Percentiles rank a stretch among this genome's conserved stretches.
Conservation (phyloP, 2,329 filamentous ascomycete species). For the Ophidiomyces ophidiicola region DNA sequence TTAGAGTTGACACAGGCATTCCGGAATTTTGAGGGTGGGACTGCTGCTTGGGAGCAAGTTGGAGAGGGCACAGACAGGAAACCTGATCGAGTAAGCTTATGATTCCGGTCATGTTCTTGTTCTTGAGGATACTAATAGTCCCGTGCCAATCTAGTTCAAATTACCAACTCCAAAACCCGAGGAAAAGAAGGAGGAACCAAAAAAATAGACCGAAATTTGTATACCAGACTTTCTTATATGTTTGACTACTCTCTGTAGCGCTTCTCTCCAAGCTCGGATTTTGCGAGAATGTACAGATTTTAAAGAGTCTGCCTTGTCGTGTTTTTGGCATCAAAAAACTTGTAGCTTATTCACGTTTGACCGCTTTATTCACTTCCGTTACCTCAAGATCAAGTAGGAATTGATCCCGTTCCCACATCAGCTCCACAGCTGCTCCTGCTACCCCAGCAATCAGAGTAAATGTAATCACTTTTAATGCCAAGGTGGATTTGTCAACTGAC, state of each 20-base stretch:
- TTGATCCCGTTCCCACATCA: constrained; percentile 42
- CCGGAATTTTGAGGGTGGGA: constrained; percentile 92
- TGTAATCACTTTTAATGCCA: constrained; percentile 26
- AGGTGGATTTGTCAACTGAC: background rate
- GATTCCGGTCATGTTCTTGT: background rate
- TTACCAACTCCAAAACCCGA: constrained; percentile 92
- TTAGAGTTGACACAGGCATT: constrained; percentile 96
- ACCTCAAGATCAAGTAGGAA: constrained; percentile 25
- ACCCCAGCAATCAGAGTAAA: constrained; percentile 34
- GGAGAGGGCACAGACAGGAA: constrained; percentile 62
- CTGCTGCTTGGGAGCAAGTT: constrained; percentile 58
- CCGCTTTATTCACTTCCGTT: constrained; percentile 23
- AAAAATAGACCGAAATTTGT: constrained; percentile 55
- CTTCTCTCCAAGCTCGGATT: constrained; percentile 1
- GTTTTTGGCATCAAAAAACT: background rate
- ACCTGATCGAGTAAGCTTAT: constrained; percentile 51
- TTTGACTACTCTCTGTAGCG: background rate
- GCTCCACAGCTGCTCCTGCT: constrained; percentile 32
- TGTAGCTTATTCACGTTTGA: constrained; percentile 17
- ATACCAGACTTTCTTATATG: constrained; percentile 10
- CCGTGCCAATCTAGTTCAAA: constrained; percentile 53
- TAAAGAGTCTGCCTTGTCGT: background rate
- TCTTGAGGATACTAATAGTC: background rate
- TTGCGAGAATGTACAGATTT: constrained; percentile 5
- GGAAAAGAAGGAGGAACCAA: constrained; percentile 75